Evolutionary conservation across 306 rosid genomes (phyloP), one percentile per base, ranked within the genome.

Genomic region (Cucurbita moschata): DNA sequence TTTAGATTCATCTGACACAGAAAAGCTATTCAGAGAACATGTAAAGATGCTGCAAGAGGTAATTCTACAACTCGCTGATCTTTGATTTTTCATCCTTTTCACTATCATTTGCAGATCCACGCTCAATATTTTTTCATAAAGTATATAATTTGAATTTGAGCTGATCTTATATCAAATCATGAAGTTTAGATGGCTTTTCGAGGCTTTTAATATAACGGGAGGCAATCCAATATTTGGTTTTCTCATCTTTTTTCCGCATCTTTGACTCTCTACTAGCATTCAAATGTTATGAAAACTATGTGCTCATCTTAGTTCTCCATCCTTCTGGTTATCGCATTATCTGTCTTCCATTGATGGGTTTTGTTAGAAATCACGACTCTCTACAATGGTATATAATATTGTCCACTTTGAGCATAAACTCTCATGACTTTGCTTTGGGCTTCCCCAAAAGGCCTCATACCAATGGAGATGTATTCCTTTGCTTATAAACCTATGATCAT

Each of bases 21-120:
- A 94, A 82, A 94, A 87, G 79, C 88, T 89, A 78, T 94, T 94
- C 73, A 82, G 96, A 53, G 98, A 94, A 71, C 97, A 94, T 70
- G 69, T 89, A 57, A 94, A 87, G 88, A 89, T 83, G 96, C 91
- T 94, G 81, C 85, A 90, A 73, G 97, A 94, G 86, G 98, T 94
- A 82, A 86, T 63, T 61, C 13, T 57, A 15, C 53, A n/a, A 40
- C 67, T 55, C 6, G 21, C 10, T 5, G 16, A 42, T 42, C 46
- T 62, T 42, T 35, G 35, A 40, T 43, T 40, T 40, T 64, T 16
- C 35, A 16, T 61, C 21, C 46, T 6, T 60, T 38, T 61, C 46
- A 61, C 44, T 35, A 61, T 4, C 67, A 61, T 21, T 57, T 35
- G 44, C 46, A 37, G 21, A 30, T 14, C n/a, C 39, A 26, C n/a